Evolutionary conservation across 2,329 filamentous ascomycete species (phyloP), one percentile per base, ranked within the genome.

Genomic region (Penicillium hordei): DNA sequence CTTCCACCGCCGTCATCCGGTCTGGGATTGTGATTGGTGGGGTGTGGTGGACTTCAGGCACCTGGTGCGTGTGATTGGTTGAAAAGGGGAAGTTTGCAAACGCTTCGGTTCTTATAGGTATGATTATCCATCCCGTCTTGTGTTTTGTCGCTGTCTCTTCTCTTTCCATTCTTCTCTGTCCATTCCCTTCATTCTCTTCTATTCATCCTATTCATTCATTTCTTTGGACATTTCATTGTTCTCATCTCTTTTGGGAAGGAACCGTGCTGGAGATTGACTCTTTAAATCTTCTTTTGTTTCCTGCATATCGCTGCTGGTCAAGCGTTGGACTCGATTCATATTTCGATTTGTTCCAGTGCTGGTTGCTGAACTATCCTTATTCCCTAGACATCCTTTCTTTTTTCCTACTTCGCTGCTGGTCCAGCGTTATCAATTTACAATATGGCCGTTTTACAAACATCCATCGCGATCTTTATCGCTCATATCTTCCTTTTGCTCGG

Each of bases 401-500:
- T 31, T 19, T 19, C 12, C 34, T 39, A 52, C 53, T 38, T 62
- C 63, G 65, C 69, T 73, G 70, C 71, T 58, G 71, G 71, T 57
- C 57, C 70, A 70, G 69, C 65, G 63, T 65, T 45, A 48, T 49
- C 45, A 45, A 46, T 66, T 63, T 64, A 55, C 57, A 71, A 55
- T 45, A 69, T 71, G 68, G 64, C 62, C 27, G 57, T 52, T 44
- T 60, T 70, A 21, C 61, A 65, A 48, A 60, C 61, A 9, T 64
- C 65, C 2, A 59, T 68, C 43, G 65, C 70, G 65, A 51, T 71
- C 21, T 65, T 71, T 12, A 31, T 71, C 17, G 64, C 70, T 9
- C 72, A 73, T 43, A 25, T 77, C 42, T 59, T 74, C 9, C 59
- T 76, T 7, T 58, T 76, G 15, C 48, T 76, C 33, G 67, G 71